These are phyloP conservation scores for Huiozyma naganishii DNA, from an alignment of 805 yeast species.

Conservation along the genomic window DNA sequence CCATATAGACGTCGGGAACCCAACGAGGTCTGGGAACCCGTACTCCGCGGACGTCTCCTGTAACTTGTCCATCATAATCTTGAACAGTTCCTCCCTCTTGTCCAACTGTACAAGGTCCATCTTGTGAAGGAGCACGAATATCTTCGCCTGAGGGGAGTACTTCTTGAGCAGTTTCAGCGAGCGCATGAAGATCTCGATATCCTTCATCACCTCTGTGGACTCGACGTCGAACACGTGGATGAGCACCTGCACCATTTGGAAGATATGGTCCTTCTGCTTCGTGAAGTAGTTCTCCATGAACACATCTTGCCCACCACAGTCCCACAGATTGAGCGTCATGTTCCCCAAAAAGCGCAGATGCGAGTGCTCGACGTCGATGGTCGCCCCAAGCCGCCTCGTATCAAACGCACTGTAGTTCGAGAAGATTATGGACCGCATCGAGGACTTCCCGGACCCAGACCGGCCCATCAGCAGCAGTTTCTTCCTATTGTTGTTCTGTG, in stretches of 20 bases:
- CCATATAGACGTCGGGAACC: conserved; percentile 95
- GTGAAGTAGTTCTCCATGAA: conserved; percentile 91
- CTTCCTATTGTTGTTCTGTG: conserved; percentile 33
- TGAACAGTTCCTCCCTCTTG: conserved; percentile 73
- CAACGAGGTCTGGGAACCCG: conserved; percentile 53
- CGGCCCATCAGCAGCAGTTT: conserved; percentile 75
- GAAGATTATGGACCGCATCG: conserved; percentile 94
- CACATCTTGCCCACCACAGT: conserved; percentile 96
- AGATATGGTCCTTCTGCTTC: conserved; percentile 82
- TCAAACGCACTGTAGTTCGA: conserved; percentile 95
- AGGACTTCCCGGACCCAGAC: conserved; percentile 93
- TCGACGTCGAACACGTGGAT: conserved; percentile 96
- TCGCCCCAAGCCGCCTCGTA: conserved; percentile 89
- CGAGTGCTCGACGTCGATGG: conserved; percentile 97
- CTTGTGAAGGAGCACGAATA: conserved; percentile 85
- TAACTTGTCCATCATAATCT: conserved; percentile 72
- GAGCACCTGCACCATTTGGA: conserved; percentile 89
- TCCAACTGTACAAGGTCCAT: conserved; percentile 91
- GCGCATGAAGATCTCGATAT: conserved; percentile 81
- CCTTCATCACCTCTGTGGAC: conserved; percentile 81
- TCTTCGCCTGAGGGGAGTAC: conserved; percentile 82
- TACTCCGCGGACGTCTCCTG: conserved; percentile 63
- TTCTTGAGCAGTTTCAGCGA: conserved; percentile 72
- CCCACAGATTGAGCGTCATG: conserved; percentile 94
- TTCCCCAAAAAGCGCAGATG: conserved; percentile 86